Conservation (phyloP, 306 rosid species). For the Biancaea sappan region DNA sequence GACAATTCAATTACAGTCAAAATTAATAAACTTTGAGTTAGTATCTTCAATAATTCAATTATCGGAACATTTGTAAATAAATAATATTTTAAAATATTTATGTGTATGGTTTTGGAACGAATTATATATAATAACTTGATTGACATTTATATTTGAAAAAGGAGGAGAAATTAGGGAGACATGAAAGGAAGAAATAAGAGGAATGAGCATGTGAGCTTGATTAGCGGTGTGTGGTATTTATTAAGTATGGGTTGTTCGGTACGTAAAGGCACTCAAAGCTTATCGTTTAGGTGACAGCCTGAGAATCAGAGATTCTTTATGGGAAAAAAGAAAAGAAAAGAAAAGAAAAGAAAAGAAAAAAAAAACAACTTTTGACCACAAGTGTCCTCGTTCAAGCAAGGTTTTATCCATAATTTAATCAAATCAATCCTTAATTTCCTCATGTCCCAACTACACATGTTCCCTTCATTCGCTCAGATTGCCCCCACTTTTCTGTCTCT, state of each 20-base stretch:
- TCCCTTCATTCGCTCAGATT: not conserved
- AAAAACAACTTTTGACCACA: slow-evolving; percentile 46
- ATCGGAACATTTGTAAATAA: too few species aligned
- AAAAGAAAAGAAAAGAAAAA: too few species aligned
- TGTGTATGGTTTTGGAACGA: too few species aligned
- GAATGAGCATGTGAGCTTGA: slow-evolving; percentile 65
- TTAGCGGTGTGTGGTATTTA: slow-evolving; percentile 54
- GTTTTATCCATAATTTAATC: not conserved
- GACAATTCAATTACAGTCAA: too few species aligned
- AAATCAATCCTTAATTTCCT: not conserved
- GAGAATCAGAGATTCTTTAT: slow-evolving; percentile 36
- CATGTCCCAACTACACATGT: not conserved
- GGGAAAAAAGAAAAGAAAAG: not conserved
- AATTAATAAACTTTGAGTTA: too few species aligned
- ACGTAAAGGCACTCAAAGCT: too few species aligned
- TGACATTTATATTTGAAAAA: too few species aligned
- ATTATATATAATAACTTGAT: too few species aligned
- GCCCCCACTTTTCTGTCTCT: slow-evolving; percentile 8
- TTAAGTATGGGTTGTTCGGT: too few species aligned
- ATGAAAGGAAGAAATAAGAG: slow-evolving; percentile 29
- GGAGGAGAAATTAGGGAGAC: not conserved
- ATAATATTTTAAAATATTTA: too few species aligned
- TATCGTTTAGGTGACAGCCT: slow-evolving; percentile 29
- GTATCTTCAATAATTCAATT: too few species aligned
- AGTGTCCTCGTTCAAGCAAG: slow-evolving; percentile 40